Conservation (phyloP, 768 basidiomycete genomes). For the Pholiota conissans region DNA sequence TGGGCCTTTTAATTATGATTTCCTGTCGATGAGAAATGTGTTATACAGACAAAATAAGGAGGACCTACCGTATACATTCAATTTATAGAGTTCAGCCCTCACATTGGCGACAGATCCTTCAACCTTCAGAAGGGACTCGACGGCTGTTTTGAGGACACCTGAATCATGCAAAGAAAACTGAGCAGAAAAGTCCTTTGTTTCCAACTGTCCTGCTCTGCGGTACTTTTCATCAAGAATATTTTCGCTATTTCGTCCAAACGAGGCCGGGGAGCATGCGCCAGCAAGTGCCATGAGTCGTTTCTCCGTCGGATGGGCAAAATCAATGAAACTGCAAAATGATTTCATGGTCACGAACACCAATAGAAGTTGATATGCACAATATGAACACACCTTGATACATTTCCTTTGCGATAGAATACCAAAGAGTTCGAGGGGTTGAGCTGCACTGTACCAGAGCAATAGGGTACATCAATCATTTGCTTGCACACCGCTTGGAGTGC, state of each 20-base stretch:
- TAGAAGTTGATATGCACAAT: no score
- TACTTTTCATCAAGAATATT: neutral
- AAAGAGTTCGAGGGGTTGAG: no score
- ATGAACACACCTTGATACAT: no score
- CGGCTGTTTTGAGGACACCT: neutral
- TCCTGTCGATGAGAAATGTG: no score
- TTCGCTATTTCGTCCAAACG: neutral
- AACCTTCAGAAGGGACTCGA: neutral
- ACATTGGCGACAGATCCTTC: neutral
- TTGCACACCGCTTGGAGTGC: no score
- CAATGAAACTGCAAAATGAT: neutral
- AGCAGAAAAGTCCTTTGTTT: neutral
- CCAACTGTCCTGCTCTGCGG: neutral
- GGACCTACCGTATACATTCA: neutral
- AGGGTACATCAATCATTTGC: no score
- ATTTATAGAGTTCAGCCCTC: neutral
- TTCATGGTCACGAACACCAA: no score
- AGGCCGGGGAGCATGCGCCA: neutral
- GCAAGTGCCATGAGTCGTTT: neutral
- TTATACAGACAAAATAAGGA: neutral
- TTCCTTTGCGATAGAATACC: no score
- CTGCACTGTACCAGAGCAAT: no score
- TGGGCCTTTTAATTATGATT: neutral
- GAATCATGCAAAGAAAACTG: neutral
- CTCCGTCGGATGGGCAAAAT: neutral